Base-by-base conservation (phyloP, 768 basidiomycete genomes). In the Polyporus arcularius region DNA sequence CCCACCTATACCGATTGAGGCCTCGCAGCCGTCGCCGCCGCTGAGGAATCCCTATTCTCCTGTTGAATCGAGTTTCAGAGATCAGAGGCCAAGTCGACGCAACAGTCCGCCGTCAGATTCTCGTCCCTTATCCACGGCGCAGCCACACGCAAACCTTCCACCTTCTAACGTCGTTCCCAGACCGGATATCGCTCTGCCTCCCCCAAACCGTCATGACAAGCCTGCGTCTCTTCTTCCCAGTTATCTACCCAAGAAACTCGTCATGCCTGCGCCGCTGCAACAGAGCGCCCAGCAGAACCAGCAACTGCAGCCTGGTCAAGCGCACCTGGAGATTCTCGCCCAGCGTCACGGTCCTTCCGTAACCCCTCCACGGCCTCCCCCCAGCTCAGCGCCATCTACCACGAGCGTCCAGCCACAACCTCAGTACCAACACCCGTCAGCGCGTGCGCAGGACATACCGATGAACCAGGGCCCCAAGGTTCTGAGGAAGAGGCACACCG, bases 251-350 rank as follows among this genome's bases (percentile, higher is more conserved):
- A 87, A 82, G 70, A 82, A 77, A 49, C 82, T 91, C 30, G 84
- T 90, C 45, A 91, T 91, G 89, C 89, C 89, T 48, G 73, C 85
- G 3, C 89, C 86, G 15, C 78, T 91, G 41, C 84, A 85, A 67
- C 73, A 63, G 30, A 51, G 39, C 56, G 66, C 58, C 39, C 55
- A 53, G 11, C 61, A 41, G 40, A 59, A 58, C 28, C 49, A 51
- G 45, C 48, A 43, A 39, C 4, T 18, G 21, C 55, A 53, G 31
- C 15, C 55, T 10, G 45, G 48, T 39, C 47, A 39, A 10, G 62
- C 62, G 46, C 62, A 58, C 42, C 32, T 59, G 38, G 62, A 63
- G 39, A 48, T 63, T 21, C 62, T 63, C 32, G 57, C 57, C 3
- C 62, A 58, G 53, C 57, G 62, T n/a, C 62, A 63, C 41, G 56